Evolutionary conservation across 495 filamentous ascomycete species (phyloP).

Genomic region (Podospora appendiculata): DNA sequence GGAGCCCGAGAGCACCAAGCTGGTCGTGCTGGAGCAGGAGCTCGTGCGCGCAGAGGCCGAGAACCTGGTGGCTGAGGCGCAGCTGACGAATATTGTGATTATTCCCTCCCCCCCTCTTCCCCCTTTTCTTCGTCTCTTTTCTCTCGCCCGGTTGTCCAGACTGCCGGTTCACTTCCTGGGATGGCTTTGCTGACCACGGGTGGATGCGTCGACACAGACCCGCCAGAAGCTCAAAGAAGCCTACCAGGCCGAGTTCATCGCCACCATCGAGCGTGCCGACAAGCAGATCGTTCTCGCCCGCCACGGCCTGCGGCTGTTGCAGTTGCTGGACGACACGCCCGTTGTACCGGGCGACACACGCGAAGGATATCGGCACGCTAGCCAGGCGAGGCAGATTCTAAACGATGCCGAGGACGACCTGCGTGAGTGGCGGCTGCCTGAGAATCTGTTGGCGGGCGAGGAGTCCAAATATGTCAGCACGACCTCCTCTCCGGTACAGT

Average conservation of each 20-base stretch:
- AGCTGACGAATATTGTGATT: slow-evolving; percentile 84
- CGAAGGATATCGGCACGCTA: slow-evolving; percentile 52
- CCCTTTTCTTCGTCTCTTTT: neutral
- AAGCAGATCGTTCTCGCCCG: slow-evolving; percentile 91
- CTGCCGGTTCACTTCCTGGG: neutral
- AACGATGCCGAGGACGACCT: slow-evolving; percentile 90
- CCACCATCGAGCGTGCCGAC: slow-evolving; percentile 88
- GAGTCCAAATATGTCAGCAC: neutral
- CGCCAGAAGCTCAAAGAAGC: slow-evolving; percentile 91
- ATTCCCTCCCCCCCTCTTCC: neutral
- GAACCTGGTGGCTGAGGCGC: slow-evolving; percentile 90
- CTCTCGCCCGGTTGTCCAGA: neutral
- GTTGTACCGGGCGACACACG: slow-evolving; percentile 79
- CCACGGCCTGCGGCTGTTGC: slow-evolving; percentile 76
- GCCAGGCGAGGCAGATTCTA: slow-evolving; percentile 70
- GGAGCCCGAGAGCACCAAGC: slow-evolving; percentile 68
- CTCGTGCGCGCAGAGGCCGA: slow-evolving; percentile 92
- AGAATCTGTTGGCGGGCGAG: neutral
- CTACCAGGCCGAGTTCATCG: slow-evolving; percentile 76
- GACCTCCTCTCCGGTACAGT: neutral
- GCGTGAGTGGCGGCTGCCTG: slow-evolving; percentile 55
- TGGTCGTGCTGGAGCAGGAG: slow-evolving; percentile 87
- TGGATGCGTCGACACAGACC: slow-evolving; percentile 45
- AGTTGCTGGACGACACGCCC: slow-evolving; percentile 85
- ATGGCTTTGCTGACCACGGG: neutral